Conservation (phyloP, 2,329 filamentous ascomycete genomes). For the Xylaria sp. region DNA sequence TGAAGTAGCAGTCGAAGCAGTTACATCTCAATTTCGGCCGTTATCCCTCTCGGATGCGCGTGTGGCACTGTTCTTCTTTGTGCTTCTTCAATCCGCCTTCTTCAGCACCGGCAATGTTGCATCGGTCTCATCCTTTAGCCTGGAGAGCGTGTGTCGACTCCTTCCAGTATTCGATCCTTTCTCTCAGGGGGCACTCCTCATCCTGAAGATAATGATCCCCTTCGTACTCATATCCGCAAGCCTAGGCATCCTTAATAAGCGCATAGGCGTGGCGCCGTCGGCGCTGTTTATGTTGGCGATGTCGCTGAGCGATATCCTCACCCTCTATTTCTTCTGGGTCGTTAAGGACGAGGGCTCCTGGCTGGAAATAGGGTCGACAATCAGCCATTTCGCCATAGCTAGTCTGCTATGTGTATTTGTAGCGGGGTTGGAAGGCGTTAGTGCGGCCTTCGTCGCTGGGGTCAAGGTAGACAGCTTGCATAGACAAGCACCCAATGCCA, state of each 20-base stretch:
- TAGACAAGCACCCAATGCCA: slow-evolving; percentile 21
- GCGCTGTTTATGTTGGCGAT: slow-evolving; percentile 96
- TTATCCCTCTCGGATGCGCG: slow-evolving; percentile 86
- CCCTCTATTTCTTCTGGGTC: slow-evolving; percentile 97
- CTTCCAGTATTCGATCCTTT: slow-evolving; percentile 95
- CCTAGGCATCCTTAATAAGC: slow-evolving; percentile 89
- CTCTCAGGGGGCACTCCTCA: slow-evolving; percentile 84
- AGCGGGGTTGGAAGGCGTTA: slow-evolving; percentile 84
- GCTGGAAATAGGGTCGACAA: slow-evolving; percentile 97
- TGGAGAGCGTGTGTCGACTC: slow-evolving; percentile 88
- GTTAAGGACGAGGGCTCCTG: slow-evolving; percentile 96
- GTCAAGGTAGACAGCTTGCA: slow-evolving; percentile 69
- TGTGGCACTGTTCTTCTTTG: slow-evolving; percentile 93
- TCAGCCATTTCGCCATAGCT: slow-evolving; percentile 94
- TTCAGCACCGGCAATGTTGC: slow-evolving; percentile 98
- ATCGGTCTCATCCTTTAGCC: slow-evolving; percentile 90
- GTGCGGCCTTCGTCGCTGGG: slow-evolving; percentile 82
- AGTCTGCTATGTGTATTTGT: slow-evolving; percentile 92
- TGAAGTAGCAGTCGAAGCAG: slow-evolving; percentile 34
- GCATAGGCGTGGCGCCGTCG: slow-evolving; percentile 84
- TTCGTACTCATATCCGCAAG: slow-evolving; percentile 94
- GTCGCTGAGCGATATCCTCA: slow-evolving; percentile 89
- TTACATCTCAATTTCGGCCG: slow-evolving; percentile 64
- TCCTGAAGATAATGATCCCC: slow-evolving; percentile 91
- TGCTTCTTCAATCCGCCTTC: slow-evolving; percentile 93